phyloP scores from a whole-genome alignment of 306 rosid genomes.

The Boehmeria nivea region DNA sequence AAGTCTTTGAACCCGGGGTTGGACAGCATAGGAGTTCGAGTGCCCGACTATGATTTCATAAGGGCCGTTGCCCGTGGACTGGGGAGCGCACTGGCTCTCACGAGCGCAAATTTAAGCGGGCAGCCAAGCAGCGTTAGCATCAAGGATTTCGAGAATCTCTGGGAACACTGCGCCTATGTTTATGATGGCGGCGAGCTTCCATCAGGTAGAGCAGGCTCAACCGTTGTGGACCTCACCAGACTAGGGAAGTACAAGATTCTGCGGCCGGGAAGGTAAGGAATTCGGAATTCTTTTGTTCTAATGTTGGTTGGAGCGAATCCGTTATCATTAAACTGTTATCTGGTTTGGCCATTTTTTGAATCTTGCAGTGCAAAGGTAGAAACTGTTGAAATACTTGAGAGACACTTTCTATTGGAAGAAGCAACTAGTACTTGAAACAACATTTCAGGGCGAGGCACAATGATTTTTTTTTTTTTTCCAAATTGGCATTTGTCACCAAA shows the following conservation, averaged over 20 bases:
- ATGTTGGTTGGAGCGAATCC: too few relatives aligned
- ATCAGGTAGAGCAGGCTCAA: conserved; percentile 84
- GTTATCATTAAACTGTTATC: too few relatives aligned
- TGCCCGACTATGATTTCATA: conserved; percentile 80
- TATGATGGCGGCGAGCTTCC: conserved; percentile 84
- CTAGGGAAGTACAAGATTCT: conserved; percentile 66
- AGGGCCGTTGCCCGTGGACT: conserved; percentile 61
- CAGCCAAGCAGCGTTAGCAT: conserved; percentile 75
- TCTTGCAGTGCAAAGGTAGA: conserved; percentile 64
- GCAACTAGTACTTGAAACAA: too few relatives aligned
- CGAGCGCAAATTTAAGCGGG: conserved; percentile 93
- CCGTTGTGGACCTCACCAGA: conserved; percentile 69
- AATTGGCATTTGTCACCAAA: too few relatives aligned
- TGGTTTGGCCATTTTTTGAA: conserved; percentile 11
- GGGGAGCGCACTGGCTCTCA: conserved; percentile 79
- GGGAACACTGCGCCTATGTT: conserved; percentile 80
- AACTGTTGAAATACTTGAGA: conserved; percentile 55
- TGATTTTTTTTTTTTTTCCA: too few relatives aligned
- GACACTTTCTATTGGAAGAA: conserved; percentile 36
- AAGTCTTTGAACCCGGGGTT: conserved; percentile 82
- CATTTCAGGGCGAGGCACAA: too few relatives aligned
- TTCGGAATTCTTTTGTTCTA: too few relatives aligned
- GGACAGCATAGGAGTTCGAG: conserved; percentile 82
- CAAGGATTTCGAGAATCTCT: conserved; percentile 68
- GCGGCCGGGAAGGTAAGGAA: conserved; percentile 82